These are phyloP conservation scores for Taphrina populina DNA, from an alignment of 1,139 yeast genomes.

Conservation along the genomic window DNA sequence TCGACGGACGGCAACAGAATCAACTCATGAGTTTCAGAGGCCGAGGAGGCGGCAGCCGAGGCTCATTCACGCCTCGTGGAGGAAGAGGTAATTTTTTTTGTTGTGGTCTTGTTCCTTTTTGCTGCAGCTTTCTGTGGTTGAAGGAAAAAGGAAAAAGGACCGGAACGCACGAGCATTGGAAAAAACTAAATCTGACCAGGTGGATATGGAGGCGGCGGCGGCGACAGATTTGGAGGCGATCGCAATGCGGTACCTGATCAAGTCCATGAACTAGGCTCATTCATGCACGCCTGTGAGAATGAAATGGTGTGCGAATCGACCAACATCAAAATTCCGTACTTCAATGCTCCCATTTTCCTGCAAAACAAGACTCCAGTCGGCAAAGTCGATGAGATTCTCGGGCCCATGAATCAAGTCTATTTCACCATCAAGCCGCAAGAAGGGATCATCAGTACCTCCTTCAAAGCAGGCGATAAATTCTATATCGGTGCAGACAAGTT, in stretches of 20 bases:
- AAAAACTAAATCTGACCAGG: conserved; percentile 3
- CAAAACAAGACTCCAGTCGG: conserved; percentile 93
- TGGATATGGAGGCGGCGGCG: conserved; percentile 33
- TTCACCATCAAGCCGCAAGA: conserved; percentile 95
- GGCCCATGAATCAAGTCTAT: conserved; percentile 93
- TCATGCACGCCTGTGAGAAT: conserved; percentile 91
- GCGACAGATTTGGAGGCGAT: conserved; percentile 30
- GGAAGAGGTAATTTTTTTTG: conserved; percentile 21
- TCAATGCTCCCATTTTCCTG: conserved; percentile 96
- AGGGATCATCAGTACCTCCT: conserved; percentile 91
- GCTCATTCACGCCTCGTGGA: conserved; percentile 27
- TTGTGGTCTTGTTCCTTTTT: no score
- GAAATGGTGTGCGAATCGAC: conserved; percentile 95
- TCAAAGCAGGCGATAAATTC: conserved; percentile 93
- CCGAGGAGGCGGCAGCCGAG: conserved; percentile 32
- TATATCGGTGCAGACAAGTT: conserved; percentile 93
- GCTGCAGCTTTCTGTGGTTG: no score
- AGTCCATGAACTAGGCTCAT: conserved; percentile 83
- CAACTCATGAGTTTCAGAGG: conserved; percentile 31
- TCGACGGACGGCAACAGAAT: no score
- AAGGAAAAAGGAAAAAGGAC: no score
- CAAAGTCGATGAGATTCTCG: conserved; percentile 96
- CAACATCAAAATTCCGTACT: conserved; percentile 91
- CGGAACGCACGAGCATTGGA: not conserved
- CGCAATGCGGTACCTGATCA: conserved; percentile 29